These are phyloP conservation scores for Backusella parvicylindrica DNA, from an alignment of 192 early-diverging fungal genomes.

Conservation along the genomic window DNA sequence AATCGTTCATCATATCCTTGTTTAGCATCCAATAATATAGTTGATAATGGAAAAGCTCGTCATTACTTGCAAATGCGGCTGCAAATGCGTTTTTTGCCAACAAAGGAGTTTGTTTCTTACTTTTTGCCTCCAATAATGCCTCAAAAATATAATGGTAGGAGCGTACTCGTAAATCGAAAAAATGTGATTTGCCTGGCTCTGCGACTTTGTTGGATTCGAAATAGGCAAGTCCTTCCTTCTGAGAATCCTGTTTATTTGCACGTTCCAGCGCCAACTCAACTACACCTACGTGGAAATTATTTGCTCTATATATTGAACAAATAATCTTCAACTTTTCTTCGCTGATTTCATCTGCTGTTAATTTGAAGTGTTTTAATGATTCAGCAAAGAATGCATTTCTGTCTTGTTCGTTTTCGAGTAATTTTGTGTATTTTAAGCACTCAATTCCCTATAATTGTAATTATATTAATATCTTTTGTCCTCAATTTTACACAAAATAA, in stretches of 20 bases:
- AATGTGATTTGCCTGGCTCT: background rate
- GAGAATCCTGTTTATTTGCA: constrained; percentile 22
- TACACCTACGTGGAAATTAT: constrained; percentile 17
- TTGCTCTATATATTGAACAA: constrained; percentile 9
- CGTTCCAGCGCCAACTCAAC: constrained; percentile 25
- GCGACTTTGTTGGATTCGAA: constrained; percentile 2
- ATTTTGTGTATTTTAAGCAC: constrained; percentile 4
- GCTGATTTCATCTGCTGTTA: constrained; percentile 15
- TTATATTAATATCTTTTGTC: background rate
- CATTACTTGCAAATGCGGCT: constrained; percentile 10
- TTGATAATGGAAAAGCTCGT: constrained; percentile 27
- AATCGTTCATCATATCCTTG: constrained; percentile 10
- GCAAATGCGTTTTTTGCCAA: background rate
- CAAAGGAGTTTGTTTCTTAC: background rate
- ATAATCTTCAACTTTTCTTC: constrained; percentile 10
- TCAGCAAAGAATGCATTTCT: background rate
- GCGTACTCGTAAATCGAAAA: background rate
- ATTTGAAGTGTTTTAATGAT: constrained; percentile 16
- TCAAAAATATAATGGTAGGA: background rate
- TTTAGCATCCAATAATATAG: constrained; percentile 27
- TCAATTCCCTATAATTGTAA: constrained; percentile 23
- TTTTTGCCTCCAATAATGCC: background rate
- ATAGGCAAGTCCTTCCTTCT: constrained; percentile 9
- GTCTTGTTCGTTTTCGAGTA: constrained; percentile 8
- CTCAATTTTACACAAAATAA: background rate